Base-by-base conservation (phyloP, 805 yeast species). In the Yamadazyma ubonensis region DNA sequence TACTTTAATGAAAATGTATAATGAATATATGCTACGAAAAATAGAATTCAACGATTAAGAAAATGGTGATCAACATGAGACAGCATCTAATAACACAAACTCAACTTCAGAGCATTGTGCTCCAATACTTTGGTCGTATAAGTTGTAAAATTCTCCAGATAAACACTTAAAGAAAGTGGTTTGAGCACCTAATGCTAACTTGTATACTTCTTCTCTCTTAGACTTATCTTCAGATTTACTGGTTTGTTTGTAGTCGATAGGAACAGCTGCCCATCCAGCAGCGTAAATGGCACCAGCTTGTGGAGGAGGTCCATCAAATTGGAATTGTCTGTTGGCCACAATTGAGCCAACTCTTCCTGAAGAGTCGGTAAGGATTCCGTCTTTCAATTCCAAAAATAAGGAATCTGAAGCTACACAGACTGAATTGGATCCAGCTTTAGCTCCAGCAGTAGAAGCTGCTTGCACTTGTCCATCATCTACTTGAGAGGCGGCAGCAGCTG, bases 241-340 rank as follows among this genome's bases (percentile, higher is more conserved):
- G 16, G 9, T 33, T 36, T 47, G 46, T n/a, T 26, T 29, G 30
- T 38, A 48, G 27, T 40, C 45, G 20, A 34, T 21, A 32, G 52
- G 50, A 39, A 47, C 49, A 29, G 78, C 68, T 36, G 79, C 70
- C 83, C 82, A 77, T 45, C 83, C 83, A 33, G 74, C 76, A 48
- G 85, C 82, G 54, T 73, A 76, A 52, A 79, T 74, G 43, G 85
- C 73, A 63, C 85, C 86, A 23, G 84, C 86, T 72, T 83, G 91
- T 57, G 90, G 89, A 67, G 86, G 83, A 42, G 86, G 86, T 58
- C 86, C 86, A 58, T 82, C 86, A 57, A 80, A 81, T 67, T 81
- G 87, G 75, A 81, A 79, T 70, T 83, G 91, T 71, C 84, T 74
- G 63, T 69, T 69, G 42, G 74, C 72, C 46, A 69, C 74, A 55